Evolutionary conservation across 352 stramenopile species (phyloP), one percentile per base, ranked within the genome.

Genomic region (Pythium rishiriense): DNA sequence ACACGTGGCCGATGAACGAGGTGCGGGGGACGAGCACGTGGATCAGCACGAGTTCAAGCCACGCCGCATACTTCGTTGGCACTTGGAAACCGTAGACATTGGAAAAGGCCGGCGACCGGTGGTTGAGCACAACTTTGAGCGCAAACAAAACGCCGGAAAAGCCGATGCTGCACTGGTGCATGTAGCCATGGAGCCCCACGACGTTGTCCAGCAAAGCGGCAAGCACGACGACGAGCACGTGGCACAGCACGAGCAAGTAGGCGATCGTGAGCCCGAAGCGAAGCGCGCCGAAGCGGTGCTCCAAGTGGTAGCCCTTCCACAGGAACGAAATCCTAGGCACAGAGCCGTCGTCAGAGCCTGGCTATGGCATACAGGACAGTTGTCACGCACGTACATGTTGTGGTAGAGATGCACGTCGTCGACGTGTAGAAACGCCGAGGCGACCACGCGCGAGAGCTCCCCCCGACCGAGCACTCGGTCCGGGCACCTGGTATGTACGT

Each of bases 351-450:
- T 48, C 14, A 65, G 7, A 67, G 65, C 17, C 43, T 69, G 24
- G 5, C 4, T 4, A 47, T n/a, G 17, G 15, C 15, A 45, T 50
- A n/a, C 66, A 43, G 53, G 64, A 48, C n/a, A 53, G 24, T 46
- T n/a, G n/a, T n/a, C n/a, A 35, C 29, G 26, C 7, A 54, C 57
- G 17, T 69, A 90, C 91, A 97, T 96, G 80, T 96, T 97, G 70
- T 97, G 84, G 67, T 96, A 97, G 14, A 97, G 62, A 66, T 97
- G 77, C 53, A 90, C 74, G 29, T 97, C 88, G 37, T 96, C 79
- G 3, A 69, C 70, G 68, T 97, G 91, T 3, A 97, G 68, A 39
- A 97, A 87, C 15, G 75, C 85, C 4, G 90, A 91, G 4, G 76
- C 46, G 19, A 96, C 46, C 8, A 97, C 53, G 25, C 86, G 66